Base-by-base conservation (phyloP, 768 basidiomycete species). In the Trametes cinnabarina region DNA sequence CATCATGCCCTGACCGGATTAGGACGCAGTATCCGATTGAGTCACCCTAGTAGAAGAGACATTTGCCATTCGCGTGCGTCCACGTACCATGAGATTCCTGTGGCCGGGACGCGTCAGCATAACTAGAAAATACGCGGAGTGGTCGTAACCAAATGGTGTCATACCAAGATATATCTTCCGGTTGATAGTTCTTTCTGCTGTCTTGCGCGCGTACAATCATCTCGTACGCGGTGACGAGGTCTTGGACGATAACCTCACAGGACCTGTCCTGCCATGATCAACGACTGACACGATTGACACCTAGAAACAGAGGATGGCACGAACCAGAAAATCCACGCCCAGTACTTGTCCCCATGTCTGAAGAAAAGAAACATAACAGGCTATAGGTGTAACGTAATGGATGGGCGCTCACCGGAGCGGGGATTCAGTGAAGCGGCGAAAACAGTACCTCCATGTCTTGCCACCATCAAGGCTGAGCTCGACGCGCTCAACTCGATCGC, bases 261-360 rank as follows among this genome's bases (percentile, higher is more conserved):
- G 60, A 62, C 65, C 65, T 66, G 19, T 17, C 20, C n/a, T 23
- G 12, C 11, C n/a, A n/a, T n/a, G n/a, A 11, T 32, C 30, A 10
- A 2, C 10, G 8, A n/a, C n/a, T 14, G 10, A 14, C 6, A 2
- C n/a, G 2, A 34, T 8, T 10, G 28, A 4, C 17, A 11, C 4
- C 11, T 23, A 42, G 30, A 32, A 32, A 32, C 6, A 5, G 23
- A 39, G 39, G 1, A 41, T 5, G 6, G 11, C 11, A 5, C 56
- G 17, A 34, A 64, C 65, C 65, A 66, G 57, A 63, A 64, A 1
- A 64, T 46, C 65, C 65, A 66, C 0, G 63, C 59, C 65, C 65
- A 66, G 26, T 64, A 59, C 47, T 66, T 66, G 40, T 42, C 42
- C 3, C 65, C 63, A 28, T 66, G 59, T 20, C 65, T 66, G 26